Evolutionary conservation across 495 filamentous ascomycete genomes (phyloP), one percentile per base, ranked within the genome.

Genomic region (Lichina pygmaea): DNA sequence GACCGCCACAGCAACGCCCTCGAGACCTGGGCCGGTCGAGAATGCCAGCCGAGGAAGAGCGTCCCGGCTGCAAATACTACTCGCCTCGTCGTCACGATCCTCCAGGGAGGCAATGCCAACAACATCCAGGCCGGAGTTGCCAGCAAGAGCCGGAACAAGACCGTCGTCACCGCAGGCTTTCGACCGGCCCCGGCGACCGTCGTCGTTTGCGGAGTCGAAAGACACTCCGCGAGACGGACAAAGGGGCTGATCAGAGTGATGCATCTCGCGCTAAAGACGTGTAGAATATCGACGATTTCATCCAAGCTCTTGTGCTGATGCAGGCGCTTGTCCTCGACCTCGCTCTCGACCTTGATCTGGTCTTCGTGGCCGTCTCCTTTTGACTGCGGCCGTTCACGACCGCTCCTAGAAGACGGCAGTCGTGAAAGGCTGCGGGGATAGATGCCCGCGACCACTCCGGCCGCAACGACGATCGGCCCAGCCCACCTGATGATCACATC

Each of bases 1-100:
- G 86, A 94, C 37, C 89, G 73, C 89, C 89, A 99, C 41, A 99
- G 65, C 41, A 99, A 79, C 2, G 77, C 75, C 30, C 89, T 75
- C 1, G 80, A 75, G 7, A 95, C 82, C 12, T 83, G 72, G 17
- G 81, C 81, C 10, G 86, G 82, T 6, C 78, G 72, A 8, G 83
- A 85, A 57, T 99, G 86, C 75, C 86, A 95, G 6, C 81, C 85
- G 4, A 95, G 64, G 34, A 81, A 61, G 2, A 93, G 50, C 8
- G 89, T 94, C 16, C 89, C 89, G 12, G 79, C 57, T 0, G 72
- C 65, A 34, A 95, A 69, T 41, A 86, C 62, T 6, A 95, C 69
- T 13, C 91, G 74, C 49, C 79, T 78, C 8, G 82, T 79, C 10
- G 89, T 94, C 51, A 99, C 77, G 52, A 99, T 71, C 49, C 75